Percentiles rank a stretch among this genome's conserved stretches.
phyloP scores from a whole-genome alignment of 345 rosid species.

The Aquilaria sinensis region DNA sequence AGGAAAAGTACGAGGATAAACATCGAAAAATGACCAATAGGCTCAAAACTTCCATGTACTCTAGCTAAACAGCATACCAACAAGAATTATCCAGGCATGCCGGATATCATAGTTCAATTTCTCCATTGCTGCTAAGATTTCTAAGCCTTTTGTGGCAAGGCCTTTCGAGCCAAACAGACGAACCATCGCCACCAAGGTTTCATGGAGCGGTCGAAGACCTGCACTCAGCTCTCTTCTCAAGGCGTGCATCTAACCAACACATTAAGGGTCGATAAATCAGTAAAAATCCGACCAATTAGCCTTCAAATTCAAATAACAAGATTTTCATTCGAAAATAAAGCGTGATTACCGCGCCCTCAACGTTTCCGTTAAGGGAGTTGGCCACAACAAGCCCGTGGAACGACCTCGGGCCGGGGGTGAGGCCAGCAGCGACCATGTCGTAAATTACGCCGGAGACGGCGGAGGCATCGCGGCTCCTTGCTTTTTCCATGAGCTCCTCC shows the following conservation, averaged over 20 bases:
- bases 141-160: conserved; percentile 59
- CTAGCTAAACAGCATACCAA: conserved; percentile 43
- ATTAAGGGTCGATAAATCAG: neutral
- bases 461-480: conserved; percentile 55
- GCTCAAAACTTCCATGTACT: neutral
- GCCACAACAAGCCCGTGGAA: conserved; percentile 88
- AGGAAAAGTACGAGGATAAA: neutral
- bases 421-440: conserved; percentile 96
- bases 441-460: conserved; percentile 78
- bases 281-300: neutral
- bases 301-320: neutral
- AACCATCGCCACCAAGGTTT: conserved; percentile 65
- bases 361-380: conserved; percentile 60
- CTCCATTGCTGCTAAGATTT: conserved; percentile 80
- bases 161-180: conserved; percentile 76
- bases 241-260: conserved; percentile 59
- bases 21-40: neutral
- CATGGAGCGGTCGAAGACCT: conserved; percentile 77
- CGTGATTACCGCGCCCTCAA: conserved; percentile 71
- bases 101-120: conserved; percentile 76
- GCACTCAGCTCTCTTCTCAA: conserved; percentile 77
- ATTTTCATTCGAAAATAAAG: neutral
- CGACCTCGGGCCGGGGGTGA: conserved; percentile 87
- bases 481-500: conserved; percentile 90
- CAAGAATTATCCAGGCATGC: conserved; percentile 83